Conservation (phyloP, 805 yeast species). For the Ogataea glucozyma region DNA sequence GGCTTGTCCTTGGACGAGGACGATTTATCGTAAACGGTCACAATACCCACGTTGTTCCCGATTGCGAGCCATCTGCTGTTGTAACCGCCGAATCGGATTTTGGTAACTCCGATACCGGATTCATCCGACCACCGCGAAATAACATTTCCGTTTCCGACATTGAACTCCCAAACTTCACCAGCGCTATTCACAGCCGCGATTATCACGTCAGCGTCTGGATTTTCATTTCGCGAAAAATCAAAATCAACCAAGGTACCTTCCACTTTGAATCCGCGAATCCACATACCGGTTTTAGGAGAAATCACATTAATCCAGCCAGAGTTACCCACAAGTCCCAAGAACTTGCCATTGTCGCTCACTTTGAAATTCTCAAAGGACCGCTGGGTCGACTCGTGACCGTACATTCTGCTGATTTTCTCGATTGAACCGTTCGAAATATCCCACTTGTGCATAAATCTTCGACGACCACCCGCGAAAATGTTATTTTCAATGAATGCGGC, state of each 20-base stretch:
- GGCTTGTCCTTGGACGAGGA: slow-evolving; percentile 8
- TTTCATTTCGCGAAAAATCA: slow-evolving; percentile 49
- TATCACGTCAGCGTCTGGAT: slow-evolving; percentile 39
- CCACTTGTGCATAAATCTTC: slow-evolving; percentile 92
- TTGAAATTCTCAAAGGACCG: slow-evolving; percentile 85
- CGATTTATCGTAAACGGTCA: slow-evolving; percentile 73
- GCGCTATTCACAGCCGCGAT: slow-evolving; percentile 63
- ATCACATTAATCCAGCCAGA: slow-evolving; percentile 90
- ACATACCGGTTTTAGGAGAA: slow-evolving; percentile 77
- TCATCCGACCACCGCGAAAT: slow-evolving; percentile 79
- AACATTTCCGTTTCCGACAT: slow-evolving; percentile 50
- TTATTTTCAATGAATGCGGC: slow-evolving; percentile 62
- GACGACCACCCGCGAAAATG: slow-evolving; percentile 86
- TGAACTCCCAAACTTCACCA: slow-evolving; percentile 92
- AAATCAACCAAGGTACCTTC: slow-evolving; percentile 87
- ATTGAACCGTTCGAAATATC: slow-evolving; percentile 61
- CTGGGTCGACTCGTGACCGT: slow-evolving; percentile 88
- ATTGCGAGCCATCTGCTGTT: slow-evolving; percentile 81
- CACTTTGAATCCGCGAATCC: slow-evolving; percentile 82
- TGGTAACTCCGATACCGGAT: slow-evolving; percentile 82
- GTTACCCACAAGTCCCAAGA: slow-evolving; percentile 75
- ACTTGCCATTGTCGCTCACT: slow-evolving; percentile 69
- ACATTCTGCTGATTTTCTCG: slow-evolving; percentile 84
- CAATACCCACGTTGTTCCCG: slow-evolving; percentile 88
- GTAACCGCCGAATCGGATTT: slow-evolving; percentile 68